These are phyloP conservation scores for Pythium oligandrum DNA, from an alignment of 352 stramenopile species.

Conservation along the genomic window DNA sequence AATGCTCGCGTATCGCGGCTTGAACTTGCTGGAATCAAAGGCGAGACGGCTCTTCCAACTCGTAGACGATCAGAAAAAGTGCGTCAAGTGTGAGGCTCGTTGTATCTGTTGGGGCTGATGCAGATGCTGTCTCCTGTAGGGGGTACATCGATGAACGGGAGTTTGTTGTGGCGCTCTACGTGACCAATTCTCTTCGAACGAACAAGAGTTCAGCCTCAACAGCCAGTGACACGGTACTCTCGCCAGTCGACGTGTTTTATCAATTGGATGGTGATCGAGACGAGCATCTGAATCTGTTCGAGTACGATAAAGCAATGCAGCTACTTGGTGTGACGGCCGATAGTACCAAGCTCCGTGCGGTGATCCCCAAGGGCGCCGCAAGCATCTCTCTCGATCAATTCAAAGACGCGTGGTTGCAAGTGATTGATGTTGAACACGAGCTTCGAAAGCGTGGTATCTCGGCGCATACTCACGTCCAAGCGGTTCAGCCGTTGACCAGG, in stretches of 20 bases:
- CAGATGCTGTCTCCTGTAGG: slow-evolving; percentile 11
- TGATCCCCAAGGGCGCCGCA: slow-evolving; percentile 29
- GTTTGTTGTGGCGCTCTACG: slow-evolving; percentile 70
- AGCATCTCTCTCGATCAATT: slow-evolving; percentile 50
- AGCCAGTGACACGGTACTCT: slow-evolving; percentile 20
- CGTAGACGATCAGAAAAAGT: slow-evolving; percentile 73
- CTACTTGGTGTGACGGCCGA: slow-evolving; percentile 28
- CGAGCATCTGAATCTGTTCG: slow-evolving; percentile 51
- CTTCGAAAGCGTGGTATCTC: slow-evolving; percentile 32
- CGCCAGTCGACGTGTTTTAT: slow-evolving; percentile 52
- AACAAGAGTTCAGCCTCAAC: slow-evolving; percentile 10
- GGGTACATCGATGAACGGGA: slow-evolving; percentile 69
- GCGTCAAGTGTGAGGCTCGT: slow-evolving; percentile 6
- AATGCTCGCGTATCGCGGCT: slow-evolving; percentile 66
- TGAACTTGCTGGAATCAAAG: slow-evolving; percentile 67
- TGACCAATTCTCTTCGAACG: slow-evolving; percentile 58
- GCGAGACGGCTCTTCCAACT: slow-evolving; percentile 64
- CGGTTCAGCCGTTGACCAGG: not conserved
- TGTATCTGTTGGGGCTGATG: not conserved
- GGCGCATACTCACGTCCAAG: not conserved
- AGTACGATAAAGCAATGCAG: slow-evolving; percentile 61
- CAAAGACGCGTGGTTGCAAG: slow-evolving; percentile 42
- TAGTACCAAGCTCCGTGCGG: slow-evolving; percentile 8
- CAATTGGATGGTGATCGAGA: slow-evolving; percentile 59
- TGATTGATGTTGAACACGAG: slow-evolving; percentile 42